Base-by-base conservation (phyloP, 192 early-diverging fungal genomes). In the Hyaloraphidium curvatum region DNA sequence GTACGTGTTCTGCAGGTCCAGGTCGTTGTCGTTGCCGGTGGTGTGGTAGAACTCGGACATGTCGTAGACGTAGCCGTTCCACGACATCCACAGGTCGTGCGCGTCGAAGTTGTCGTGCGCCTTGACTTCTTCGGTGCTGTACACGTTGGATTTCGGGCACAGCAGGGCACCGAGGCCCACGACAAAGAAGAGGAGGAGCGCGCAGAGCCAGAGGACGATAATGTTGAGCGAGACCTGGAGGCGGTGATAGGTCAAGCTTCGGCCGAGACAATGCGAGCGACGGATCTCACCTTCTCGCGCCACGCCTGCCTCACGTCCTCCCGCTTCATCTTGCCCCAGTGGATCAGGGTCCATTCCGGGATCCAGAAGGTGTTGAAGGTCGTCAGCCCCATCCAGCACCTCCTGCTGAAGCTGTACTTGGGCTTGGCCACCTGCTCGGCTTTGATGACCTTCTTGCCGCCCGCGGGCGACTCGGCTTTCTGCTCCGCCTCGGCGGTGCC, bases 151-250 rank as follows among this genome's bases (percentile, higher is more conserved):
- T 11, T 72, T 76, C 21, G 87, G 41, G 58, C 71, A 51, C 69
- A 86, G 63, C 61, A 96, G 30, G 50, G 75, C 66, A 16, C 84
- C 82, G 21, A 96, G 71, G 0, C 80, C 86, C 39, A 87, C 72
- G 56, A 96, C 86, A 59, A 90, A 82, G 65, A 92, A 91, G 30
- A 96, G 70, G 40, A 91, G 78, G 59, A 82, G 62, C 14, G 58
- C 71, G 19, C 83, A 86, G 53, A 91, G 60, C 35, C 87, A 73
- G 19, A 81, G 68, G 31, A 94, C 87, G 52, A 96, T 64, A 55
- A 85, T 58, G 58, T 87, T 90, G 26, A 98, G 71, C 1, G 95
- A 84, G 5, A 93, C 74, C 63, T 98, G 96, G n/a, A n/a, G n/a
- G n/a, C n/a, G n/a, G n/a, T n/a, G n/a, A n/a, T 30, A 50, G 27